These are phyloP conservation scores for Allodekkera sacchari DNA, from an alignment of 805 yeast species.

Conservation along the genomic window DNA sequence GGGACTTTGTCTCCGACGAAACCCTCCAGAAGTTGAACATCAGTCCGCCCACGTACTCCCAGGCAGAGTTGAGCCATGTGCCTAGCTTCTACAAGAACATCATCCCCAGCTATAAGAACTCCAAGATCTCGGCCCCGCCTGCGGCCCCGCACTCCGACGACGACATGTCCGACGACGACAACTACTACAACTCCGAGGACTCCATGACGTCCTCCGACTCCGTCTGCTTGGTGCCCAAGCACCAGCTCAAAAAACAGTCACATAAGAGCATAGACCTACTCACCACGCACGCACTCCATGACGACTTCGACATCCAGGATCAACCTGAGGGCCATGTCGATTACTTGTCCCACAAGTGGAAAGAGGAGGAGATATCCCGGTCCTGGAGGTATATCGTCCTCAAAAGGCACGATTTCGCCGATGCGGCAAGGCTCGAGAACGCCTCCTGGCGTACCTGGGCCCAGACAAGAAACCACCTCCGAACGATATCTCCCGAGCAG, in stretches of 20 bases:
- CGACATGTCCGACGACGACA: constrained; percentile 18
- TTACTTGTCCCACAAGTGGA: constrained; percentile 90
- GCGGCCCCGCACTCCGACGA: constrained; percentile 16
- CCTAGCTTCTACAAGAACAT: constrained; percentile 21
- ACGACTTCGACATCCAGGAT: constrained; percentile 70
- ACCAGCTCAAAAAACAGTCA: constrained; percentile 19
- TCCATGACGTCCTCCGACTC: constrained; percentile 14
- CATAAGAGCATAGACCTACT: constrained; percentile 9
- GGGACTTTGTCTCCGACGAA: constrained; percentile 89
- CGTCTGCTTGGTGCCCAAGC: constrained; percentile 20
- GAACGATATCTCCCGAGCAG: constrained; percentile 82
- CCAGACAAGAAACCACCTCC: constrained; percentile 60
- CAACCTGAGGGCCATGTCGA: constrained; percentile 91
- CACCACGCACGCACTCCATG: constrained; percentile 39
- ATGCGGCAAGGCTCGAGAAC: constrained; percentile 68
- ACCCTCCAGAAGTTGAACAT: constrained; percentile 74
- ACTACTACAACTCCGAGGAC: constrained; percentile 18
- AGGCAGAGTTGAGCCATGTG: constrained; percentile 13
- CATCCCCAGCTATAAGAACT: constrained; percentile 6
- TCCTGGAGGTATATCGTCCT: constrained; percentile 92
- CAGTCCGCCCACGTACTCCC: constrained; percentile 9
- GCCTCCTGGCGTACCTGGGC: constrained; percentile 98
- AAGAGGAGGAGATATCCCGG: constrained; percentile 78
- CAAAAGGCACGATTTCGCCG: constrained; percentile 77
- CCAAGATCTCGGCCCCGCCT: neutral